Base-by-base conservation (phyloP, 805 yeast species). In the Metschnikowia similis region DNA sequence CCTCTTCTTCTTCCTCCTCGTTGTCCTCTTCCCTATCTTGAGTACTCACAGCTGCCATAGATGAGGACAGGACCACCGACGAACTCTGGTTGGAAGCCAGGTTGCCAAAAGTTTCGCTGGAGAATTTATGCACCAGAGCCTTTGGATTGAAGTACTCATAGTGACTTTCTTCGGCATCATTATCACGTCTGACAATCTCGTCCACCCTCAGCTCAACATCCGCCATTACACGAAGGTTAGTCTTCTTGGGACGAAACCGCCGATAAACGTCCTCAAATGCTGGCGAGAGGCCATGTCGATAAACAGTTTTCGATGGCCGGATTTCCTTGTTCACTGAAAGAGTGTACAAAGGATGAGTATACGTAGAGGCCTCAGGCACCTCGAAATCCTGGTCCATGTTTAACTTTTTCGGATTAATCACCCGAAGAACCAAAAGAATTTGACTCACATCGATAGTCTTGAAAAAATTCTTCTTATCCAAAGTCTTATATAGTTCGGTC, bases 381-480 rank as follows among this genome's bases (percentile, higher is more conserved):
- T 67, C 76, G 47, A 79, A 73, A 55, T 80, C 84, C 10, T 58
- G 62, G 44, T 79, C 83, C 49, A 72, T 63, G 48, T 66, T 67
- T n/a, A 70, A 56, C 34, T 66, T 67, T n/a, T 62, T 57, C 5
- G 75, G 73, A 49, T 69, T 64, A 27, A 79, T 62, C 13, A 76
- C 71, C 49, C 80, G 83, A 7, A 89, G 74, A 6, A 92, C 92
- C 6, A 91, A 67, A 46, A 94, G 70, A 72, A 94, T 87, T 67
- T 94, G 97, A 48, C 87, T 81, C 6, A 92, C 74, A 65, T 94
- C 98, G 32, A 89, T 75, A 0, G 95, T 82, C 62, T 94, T 94
- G 71, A 86, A 85, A 27, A 94, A 79, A 62, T 89, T 94, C 65
- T 92, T 92, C 60, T 82, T 80, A 65, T 94, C 99, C 26, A 91